Conservation (phyloP, 2,329 filamentous ascomycete genomes). For the Trichoderma guizhouense region DNA sequence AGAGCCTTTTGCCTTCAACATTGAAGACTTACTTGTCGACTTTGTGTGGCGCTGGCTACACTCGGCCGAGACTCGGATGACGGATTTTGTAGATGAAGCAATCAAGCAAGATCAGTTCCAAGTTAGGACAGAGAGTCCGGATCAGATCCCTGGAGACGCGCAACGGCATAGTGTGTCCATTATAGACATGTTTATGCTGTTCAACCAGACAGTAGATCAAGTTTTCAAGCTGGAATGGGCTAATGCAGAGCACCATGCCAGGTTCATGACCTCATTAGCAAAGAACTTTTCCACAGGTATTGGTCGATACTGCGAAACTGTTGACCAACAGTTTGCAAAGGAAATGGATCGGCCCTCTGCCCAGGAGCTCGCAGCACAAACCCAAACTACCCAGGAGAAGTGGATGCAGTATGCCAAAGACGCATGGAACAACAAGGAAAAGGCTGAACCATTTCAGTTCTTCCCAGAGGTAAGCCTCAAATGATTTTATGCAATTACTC, state of each 20-base stretch:
- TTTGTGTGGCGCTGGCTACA: conserved; percentile 97
- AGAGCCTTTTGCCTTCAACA: conserved; percentile 76
- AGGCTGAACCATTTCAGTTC: conserved; percentile 95
- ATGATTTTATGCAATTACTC: neutral
- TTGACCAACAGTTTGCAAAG: conserved; percentile 78
- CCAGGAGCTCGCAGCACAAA: conserved; percentile 75
- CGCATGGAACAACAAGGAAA: conserved; percentile 86
- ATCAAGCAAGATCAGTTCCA: conserved; percentile 87
- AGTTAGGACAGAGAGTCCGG: conserved; percentile 63
- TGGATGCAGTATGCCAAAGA: conserved; percentile 93
- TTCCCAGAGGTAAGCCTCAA: conserved; percentile 71
- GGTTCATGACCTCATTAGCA: conserved; percentile 92
- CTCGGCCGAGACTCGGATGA: conserved; percentile 73
- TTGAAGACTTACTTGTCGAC: conserved; percentile 80
- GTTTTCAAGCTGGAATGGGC: conserved; percentile 86
- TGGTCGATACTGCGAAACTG: conserved; percentile 83
- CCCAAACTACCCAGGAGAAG: conserved; percentile 83
- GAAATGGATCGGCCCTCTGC: conserved; percentile 93
- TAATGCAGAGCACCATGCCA: conserved; percentile 87
- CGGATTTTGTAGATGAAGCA: conserved; percentile 82
- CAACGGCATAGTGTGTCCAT: conserved; percentile 90
- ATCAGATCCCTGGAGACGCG: conserved; percentile 66
- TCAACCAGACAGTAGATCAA: conserved; percentile 87
- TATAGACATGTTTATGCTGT: conserved; percentile 89
- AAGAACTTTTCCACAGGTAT: conserved; percentile 81